These are phyloP conservation scores for Fusarium sp. DNA, from an alignment of 2,329 filamentous ascomycete species.

Conservation along the genomic window DNA sequence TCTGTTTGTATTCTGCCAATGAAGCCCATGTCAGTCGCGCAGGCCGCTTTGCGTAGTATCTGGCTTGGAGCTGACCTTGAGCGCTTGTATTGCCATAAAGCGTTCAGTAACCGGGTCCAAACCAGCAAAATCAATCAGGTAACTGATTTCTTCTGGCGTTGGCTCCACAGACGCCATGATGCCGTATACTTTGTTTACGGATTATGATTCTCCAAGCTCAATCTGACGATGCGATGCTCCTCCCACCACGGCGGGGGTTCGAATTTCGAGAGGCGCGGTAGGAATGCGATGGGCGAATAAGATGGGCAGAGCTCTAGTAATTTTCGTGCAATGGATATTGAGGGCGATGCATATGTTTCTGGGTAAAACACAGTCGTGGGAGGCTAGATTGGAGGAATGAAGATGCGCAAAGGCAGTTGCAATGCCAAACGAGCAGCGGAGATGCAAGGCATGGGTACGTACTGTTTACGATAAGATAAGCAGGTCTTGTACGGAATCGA, in stretches of 20 bases:
- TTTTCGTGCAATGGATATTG: background rate
- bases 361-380: conserved; percentile 1
- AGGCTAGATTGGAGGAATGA: conserved; percentile 23
- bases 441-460: conserved; percentile 25
- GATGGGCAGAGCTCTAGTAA: background rate
- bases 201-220: conserved; percentile 7
- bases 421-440: conserved; percentile 17
- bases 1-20: conserved; percentile 54
- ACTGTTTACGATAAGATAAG: conserved; percentile 38
- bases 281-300: background rate
- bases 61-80: conserved; percentile 51
- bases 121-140: conserved; percentile 57
- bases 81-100: conserved; percentile 54
- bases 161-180: conserved; percentile 52
- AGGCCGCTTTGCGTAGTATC: background rate
- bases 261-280: conserved; percentile 5
- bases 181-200: conserved; percentile 1
- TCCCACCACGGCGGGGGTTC: conserved; percentile 9
- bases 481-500: conserved; percentile 5
- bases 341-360: conserved; percentile 7
- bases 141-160: conserved; percentile 51
- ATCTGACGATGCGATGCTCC: conserved; percentile 21
- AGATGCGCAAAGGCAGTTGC: conserved; percentile 24
- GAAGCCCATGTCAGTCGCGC: conserved; percentile 19
- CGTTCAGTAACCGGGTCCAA: conserved; percentile 53